Evolutionary conservation across 345 rosid species (phyloP), one percentile per base, ranked within the genome.

Genomic region (Conringia planisiliqua): DNA sequence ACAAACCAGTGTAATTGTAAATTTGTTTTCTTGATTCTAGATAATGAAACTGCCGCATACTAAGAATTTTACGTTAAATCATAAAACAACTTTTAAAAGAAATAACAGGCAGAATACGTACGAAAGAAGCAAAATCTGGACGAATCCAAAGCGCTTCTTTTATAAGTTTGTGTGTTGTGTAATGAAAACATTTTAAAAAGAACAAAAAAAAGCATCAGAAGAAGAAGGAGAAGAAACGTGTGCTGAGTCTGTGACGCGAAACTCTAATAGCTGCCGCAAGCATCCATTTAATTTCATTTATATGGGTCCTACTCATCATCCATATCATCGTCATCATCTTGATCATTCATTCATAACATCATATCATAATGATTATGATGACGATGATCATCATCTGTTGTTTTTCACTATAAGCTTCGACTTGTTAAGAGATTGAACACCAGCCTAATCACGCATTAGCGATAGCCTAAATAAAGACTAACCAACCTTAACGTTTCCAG

Each of bases 71-170:
- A 10, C 14, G 38, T 10, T 17, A 6, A 48, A 35, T 1, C 44
- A 16, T 47, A 57, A 36, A 54, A 14, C 4, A 50, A 27, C 24
- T 4, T 3, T 64, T 5, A 3, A 46, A 9, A 10, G 26, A 50
- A 27, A 50, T 0, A 18, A 14, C 67, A 59, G 36, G 14, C 3
- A 70, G 66, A 54, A 56, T 63, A 62, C 75, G 71, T 77, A 70
- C 18, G 71, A 44, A 63, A 63, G 76, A 77, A 77, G 71, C 61
- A 77, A 71, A 47, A 46, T 70, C 66, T 70, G 14, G 61, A 1
- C 39, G 75, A 69, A 76, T 70, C 75, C 75, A 70, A 70, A 69
- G 66, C 17, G 62, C 67, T 70, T 70, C 59, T 64, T 70, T 64
- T 10, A 36, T 47, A 77, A 42, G 57, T 56, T 56, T 35, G 20